A percentile compares a stretch with the other conserved stretches of the same genome.
These are phyloP conservation scores for Sonneratia caseolaris DNA, from an alignment of 345 rosid species.

Conservation along the genomic window DNA sequence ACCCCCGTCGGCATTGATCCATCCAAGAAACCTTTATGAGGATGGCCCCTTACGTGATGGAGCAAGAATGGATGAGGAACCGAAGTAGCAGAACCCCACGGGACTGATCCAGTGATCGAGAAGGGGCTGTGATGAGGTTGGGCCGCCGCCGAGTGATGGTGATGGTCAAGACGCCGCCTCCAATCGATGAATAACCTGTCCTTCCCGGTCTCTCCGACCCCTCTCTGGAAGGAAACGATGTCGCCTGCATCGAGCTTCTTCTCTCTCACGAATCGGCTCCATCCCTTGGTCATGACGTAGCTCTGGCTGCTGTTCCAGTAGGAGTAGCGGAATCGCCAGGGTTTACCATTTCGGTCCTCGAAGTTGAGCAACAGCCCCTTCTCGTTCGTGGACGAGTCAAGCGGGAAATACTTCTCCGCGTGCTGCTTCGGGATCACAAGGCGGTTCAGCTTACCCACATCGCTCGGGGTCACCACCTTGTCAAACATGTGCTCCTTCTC, in stretches of 20 bases:
- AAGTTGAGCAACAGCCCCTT: slow-evolving; percentile 81
- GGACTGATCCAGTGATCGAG: slow-evolving; percentile 12
- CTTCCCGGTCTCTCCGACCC: slow-evolving; percentile 44
- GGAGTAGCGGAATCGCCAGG: slow-evolving; percentile 86
- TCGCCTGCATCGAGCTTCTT: slow-evolving; percentile 91
- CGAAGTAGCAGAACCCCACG: slow-evolving; percentile 8
- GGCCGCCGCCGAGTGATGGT: slow-evolving; percentile 14
- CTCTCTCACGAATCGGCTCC: slow-evolving; percentile 95
- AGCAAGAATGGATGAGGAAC: slow-evolving; percentile 10
- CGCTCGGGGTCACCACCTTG: slow-evolving; percentile 59
- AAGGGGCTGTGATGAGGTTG: slow-evolving; percentile 16
- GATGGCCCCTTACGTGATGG: slow-evolving; percentile 10
- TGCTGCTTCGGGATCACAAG: slow-evolving; percentile 57
- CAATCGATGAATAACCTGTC: slow-evolving; percentile 74
- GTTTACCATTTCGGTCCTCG: slow-evolving; percentile 63
- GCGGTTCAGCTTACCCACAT: slow-evolving; percentile 57
- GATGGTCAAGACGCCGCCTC: slow-evolving; percentile 56
- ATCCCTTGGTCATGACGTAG: slow-evolving; percentile 93
- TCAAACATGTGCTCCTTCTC: slow-evolving; percentile 51
- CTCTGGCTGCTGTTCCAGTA: slow-evolving; percentile 97
- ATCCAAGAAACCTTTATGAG: not conserved
- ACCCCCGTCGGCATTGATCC: not conserved
- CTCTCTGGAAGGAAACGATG: slow-evolving; percentile 75
- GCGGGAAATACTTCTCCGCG: slow-evolving; percentile 75
- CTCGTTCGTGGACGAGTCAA: slow-evolving; percentile 58